Conservation (phyloP, 78 protist genomes). For the Pelomyxa schiedti region DNA sequence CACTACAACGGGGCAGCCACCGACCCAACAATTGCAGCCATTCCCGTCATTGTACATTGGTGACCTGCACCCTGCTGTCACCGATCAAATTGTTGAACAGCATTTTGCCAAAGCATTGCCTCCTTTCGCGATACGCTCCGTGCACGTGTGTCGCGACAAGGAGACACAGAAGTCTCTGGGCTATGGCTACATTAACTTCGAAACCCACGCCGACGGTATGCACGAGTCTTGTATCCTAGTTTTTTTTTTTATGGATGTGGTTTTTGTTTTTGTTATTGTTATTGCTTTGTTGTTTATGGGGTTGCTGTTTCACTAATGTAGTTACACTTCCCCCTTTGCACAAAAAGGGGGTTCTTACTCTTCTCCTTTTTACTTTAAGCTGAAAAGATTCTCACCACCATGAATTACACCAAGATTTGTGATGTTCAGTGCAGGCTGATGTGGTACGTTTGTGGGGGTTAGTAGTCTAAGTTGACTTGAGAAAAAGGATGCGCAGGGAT, state of each 20-base stretch:
- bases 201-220: conserved; percentile 43
- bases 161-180: conserved; percentile 84
- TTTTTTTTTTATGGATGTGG: too few relatives aligned
- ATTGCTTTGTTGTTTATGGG: too few relatives aligned
- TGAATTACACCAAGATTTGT: conserved; percentile 80
- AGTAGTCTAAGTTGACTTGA: too few relatives aligned
- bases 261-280: too few relatives aligned
- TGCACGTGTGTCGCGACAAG: conserved; percentile 89
- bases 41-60: conserved; percentile 57
- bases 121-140: conserved; percentile 86
- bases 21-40: too few relatives aligned
- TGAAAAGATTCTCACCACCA: conserved; percentile 89
- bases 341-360: too few relatives aligned
- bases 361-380: too few relatives aligned
- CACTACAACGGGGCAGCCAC: too few relatives aligned
- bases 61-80: conserved; percentile 64
- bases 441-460: conserved; percentile 76
- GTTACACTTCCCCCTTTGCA: too few relatives aligned
- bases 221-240: too few relatives aligned
- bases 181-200: conserved; percentile 95
- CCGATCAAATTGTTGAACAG: conserved; percentile 74
- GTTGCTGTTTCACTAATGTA: too few relatives aligned
- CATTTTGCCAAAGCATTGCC: conserved; percentile 77
- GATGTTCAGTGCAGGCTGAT: conserved; percentile 89
- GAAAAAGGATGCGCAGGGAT: conserved; percentile 91